Percentiles rank a stretch among this genome's conserved stretches.
These are phyloP conservation scores for Fusarium citri DNA, from an alignment of 2,329 filamentous ascomycete genomes.

Conservation along the genomic window DNA sequence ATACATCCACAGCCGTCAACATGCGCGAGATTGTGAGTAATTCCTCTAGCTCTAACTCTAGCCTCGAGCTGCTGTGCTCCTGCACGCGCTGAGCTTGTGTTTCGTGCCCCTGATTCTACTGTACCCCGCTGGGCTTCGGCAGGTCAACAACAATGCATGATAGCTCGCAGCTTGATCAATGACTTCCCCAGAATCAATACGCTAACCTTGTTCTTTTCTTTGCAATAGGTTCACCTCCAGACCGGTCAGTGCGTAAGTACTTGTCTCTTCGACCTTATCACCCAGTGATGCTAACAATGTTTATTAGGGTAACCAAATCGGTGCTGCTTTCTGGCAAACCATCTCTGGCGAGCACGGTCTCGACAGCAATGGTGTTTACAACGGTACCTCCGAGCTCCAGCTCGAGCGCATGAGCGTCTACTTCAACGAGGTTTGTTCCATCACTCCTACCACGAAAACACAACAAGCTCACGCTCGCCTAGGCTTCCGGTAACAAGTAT, in stretches of 20 bases:
- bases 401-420: conserved; percentile 99
- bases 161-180: conserved; percentile 22
- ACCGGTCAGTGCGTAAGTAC: conserved; percentile 95
- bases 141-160: conserved; percentile 29
- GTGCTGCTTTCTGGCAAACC: conserved; percentile 98
- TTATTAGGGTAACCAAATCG: conserved; percentile 97
- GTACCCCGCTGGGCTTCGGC: conserved; percentile 48
- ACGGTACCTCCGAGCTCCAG: conserved; percentile 98
- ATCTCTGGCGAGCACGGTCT: conserved; percentile 95
- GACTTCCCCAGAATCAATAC: conserved; percentile 45
- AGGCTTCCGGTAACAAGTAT: conserved; percentile 99
- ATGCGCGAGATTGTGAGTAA: conserved; percentile 78
- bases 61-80: conserved; percentile 17
- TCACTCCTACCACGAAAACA: neutral
- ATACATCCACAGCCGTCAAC: conserved; percentile 53
- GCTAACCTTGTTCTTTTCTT: conserved; percentile 65
- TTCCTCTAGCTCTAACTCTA: conserved; percentile 14
- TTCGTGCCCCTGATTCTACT: conserved; percentile 52
- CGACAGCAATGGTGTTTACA: conserved; percentile 98
- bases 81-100: conserved; percentile 9
- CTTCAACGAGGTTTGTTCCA: conserved; percentile 78
- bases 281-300: conserved; percentile 52
- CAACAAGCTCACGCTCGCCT: conserved; percentile 37
- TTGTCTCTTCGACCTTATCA: conserved; percentile 11
- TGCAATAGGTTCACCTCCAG: conserved; percentile 96